Base-by-base conservation (phyloP, 805 yeast species). In the Wickerhamiella cacticola region DNA sequence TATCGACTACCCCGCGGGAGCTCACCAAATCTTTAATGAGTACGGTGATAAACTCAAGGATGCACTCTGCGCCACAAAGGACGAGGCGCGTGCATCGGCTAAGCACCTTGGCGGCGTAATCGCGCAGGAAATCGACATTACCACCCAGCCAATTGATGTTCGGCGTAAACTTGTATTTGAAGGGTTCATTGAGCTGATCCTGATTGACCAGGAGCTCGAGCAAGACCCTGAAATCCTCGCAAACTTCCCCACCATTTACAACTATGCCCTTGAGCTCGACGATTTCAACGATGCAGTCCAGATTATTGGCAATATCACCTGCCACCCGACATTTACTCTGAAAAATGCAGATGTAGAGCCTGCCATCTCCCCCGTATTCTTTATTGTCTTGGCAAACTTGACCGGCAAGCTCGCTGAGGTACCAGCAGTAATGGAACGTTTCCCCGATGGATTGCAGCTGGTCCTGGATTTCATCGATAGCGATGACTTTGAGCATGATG, bases 241-340 rank as follows among this genome's bases (percentile, higher is more conserved):
- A 8, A 31, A 48, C 33, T 48, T 48, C 23, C 22, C 46, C n/a
- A 21, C 23, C n/a, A 15, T 48, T 23, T 48, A 42, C 28, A 26
- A 18, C 16, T n/a, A 22, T 7, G 50, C 50, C 16, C 41, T 44
- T 12, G 42, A 28, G 22, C 19, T 18, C 5, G 34, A 22, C 10
- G 46, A 35, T n/a, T 24, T 18, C 12, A 41, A 34, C n/a, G 46
- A 40, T 23, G 41, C 45, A 2, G 26, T 22, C 8, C 38, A 41
- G 39, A 40, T 48, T 3, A 26, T 48, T 26, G 50, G 50, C 29
- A 48, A 48, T 25, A 41, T 48, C 25, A 35, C 46, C 8, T 18
- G 46, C 34, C 50, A 48, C 43, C 18, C 41, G 7, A 29, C 26
- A n/a, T 42, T 48, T 26, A 24, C 29, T 23, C 23, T 46, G 19